A percentile compares a stretch with the other conserved stretches of the same genome.
These are phyloP conservation scores for Jacaranda mimosifolia DNA, from an alignment of 257 asterid species.

Conservation along the genomic window DNA sequence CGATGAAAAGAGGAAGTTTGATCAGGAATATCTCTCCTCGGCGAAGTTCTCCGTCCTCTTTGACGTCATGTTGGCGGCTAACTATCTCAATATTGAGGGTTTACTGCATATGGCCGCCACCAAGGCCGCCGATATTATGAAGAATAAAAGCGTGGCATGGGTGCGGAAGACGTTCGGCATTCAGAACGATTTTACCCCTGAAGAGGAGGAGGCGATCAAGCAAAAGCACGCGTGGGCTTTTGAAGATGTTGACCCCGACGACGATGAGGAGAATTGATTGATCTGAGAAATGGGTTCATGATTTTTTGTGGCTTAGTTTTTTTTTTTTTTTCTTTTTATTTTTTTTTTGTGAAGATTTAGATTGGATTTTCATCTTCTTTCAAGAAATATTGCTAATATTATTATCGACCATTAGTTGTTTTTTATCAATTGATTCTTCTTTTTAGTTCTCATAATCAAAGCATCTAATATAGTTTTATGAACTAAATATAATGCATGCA, in stretches of 20 bases:
- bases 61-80: conserved; percentile 22
- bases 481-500: no score
- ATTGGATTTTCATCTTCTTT: no score
- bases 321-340: no score
- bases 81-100: conserved; percentile 5
- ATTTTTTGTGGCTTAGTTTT: no score
- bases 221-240: conserved; percentile 21
- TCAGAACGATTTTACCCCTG: conserved; percentile 9
- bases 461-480: no score
- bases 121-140: conserved; percentile 17
- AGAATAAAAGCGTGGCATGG: neutral
- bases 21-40: conserved; percentile 3
- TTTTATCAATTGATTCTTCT: no score
- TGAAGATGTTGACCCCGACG: conserved; percentile 6
- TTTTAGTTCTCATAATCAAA: no score
- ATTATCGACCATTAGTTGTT: no score
- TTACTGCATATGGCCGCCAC: neutral
- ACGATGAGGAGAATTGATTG: neutral
- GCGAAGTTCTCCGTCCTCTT: neutral
- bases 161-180: conserved; percentile 14
- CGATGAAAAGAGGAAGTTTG: conserved; percentile 22
- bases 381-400: no score
- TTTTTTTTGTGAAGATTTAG: no score
- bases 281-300: neutral
- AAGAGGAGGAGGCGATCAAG: conserved; percentile 14